phyloP scores from a whole-genome alignment of 495 filamentous ascomycete genomes.

The Hypoxylon intermedium region DNA sequence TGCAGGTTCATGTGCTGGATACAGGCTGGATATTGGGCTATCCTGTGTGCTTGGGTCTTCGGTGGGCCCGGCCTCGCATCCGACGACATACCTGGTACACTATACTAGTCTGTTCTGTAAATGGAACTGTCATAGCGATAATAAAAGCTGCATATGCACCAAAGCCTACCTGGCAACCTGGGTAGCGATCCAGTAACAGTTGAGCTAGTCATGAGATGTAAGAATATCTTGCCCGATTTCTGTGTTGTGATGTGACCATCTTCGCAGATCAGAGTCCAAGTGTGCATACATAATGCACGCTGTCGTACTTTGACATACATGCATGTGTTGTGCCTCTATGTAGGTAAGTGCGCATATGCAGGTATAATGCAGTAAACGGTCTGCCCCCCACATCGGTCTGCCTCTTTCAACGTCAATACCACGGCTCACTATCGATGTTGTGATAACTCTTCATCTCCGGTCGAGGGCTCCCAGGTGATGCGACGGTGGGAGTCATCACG shows the following conservation, averaged over 20 bases:
- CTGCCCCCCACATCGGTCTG: not conserved
- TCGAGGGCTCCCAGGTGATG: too few relatives aligned
- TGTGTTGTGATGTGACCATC: constrained; percentile 30
- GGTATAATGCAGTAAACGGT: not conserved
- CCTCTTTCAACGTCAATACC: not conserved
- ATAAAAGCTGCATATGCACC: constrained; percentile 35
- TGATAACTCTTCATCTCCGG: too few relatives aligned
- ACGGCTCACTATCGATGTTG: not conserved
- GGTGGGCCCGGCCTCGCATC: constrained; percentile 6
- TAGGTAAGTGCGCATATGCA: too few relatives aligned
- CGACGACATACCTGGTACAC: too few relatives aligned
- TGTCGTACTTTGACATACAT: not conserved
- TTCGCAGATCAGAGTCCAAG: constrained; percentile 31
- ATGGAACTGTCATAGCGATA: constrained; percentile 36
- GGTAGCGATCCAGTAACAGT: constrained; percentile 14
- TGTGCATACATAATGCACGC: not conserved
- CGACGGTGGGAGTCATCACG: too few relatives aligned
- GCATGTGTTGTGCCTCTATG: too few relatives aligned
- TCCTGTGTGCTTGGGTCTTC: constrained; percentile 14
- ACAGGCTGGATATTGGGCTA: not conserved
- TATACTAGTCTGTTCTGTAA: constrained; percentile 2
- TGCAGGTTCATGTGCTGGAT: not conserved
- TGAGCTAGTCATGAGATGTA: constrained; percentile 9
- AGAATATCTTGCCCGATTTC: constrained; percentile 18
- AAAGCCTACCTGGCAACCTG: too few relatives aligned